phyloP scores from a whole-genome alignment of 805 yeast species.

The Hanseniaspora clermontiae region DNA sequence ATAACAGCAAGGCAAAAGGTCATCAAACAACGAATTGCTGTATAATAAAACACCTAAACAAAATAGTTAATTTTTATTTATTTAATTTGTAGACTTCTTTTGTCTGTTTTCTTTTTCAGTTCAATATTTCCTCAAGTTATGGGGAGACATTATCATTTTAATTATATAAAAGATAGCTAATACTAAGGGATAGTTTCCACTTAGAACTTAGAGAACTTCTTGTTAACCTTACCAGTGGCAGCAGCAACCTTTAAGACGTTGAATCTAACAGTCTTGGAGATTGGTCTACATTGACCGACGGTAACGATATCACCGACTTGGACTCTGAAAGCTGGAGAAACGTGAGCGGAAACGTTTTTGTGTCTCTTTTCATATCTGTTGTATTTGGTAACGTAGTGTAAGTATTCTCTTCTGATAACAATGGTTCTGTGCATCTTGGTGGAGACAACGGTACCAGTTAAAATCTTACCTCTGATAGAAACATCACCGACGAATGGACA shows the following conservation, averaged over 20 bases:
- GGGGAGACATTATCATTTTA: not conserved
- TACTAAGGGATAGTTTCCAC: constrained; percentile 11
- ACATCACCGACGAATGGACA: constrained; percentile 97
- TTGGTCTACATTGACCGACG: constrained; percentile 99
- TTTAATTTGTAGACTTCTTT: not conserved
- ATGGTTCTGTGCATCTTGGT: constrained; percentile 99
- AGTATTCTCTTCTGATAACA: constrained; percentile 99
- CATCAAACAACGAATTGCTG: not conserved
- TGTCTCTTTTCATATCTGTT: constrained; percentile 99
- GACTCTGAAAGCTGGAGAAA: constrained; percentile 99
- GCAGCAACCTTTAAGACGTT: constrained; percentile 93
- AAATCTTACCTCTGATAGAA: constrained; percentile 98
- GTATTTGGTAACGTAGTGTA: constrained; percentile 99
- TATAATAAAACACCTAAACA: not conserved
- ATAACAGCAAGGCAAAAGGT: too few relatives aligned
- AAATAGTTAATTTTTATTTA: not conserved
- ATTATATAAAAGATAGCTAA: not conserved
- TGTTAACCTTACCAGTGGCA: constrained; percentile 74
- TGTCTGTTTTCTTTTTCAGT: not conserved
- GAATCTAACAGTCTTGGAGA: constrained; percentile 99
- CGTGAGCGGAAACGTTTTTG: constrained; percentile 99
- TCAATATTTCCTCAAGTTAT: constrained; percentile 1
- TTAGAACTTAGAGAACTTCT: constrained; percentile 96
- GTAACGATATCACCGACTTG: constrained; percentile 97
- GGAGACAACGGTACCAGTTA: constrained; percentile 98